Conservation (phyloP, 2,329 filamentous ascomycete species). For the Clarireedia hainanense region DNA sequence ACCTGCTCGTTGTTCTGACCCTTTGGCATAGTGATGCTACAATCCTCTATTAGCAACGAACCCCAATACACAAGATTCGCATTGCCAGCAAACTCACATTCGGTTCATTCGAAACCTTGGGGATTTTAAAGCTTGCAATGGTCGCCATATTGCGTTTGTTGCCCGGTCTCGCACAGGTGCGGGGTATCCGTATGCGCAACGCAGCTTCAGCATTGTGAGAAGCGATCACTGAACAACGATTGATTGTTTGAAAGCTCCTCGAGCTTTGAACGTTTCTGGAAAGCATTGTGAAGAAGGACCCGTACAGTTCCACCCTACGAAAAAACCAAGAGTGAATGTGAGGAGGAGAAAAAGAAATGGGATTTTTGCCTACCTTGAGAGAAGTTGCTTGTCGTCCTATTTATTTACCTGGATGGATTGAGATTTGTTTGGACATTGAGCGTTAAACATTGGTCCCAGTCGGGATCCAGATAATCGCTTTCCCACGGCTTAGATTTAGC, state of each 20-base stretch:
- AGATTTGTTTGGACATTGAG: no score
- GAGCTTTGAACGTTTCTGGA: slow-evolving; percentile 17
- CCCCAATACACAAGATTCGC: not conserved
- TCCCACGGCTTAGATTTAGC: not conserved
- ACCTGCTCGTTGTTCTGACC: slow-evolving; percentile 68
- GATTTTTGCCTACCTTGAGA: not conserved
- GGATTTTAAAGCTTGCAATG: slow-evolving; percentile 78
- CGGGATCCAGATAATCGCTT: not conserved
- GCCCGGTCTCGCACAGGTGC: slow-evolving; percentile 10
- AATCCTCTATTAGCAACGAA: slow-evolving; percentile 9
- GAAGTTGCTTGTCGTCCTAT: not conserved
- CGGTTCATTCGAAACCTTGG: slow-evolving; percentile 84
- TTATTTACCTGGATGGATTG: not conserved
- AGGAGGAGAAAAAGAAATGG: not conserved
- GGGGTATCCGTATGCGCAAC: slow-evolving; percentile 18
- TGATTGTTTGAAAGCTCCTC: slow-evolving; percentile 18
- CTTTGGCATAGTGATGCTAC: slow-evolving; percentile 84
- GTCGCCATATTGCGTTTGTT: slow-evolving; percentile 21
- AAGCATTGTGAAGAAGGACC: slow-evolving; percentile 2
- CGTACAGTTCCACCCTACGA: not conserved
- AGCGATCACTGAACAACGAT: slow-evolving; percentile 13
- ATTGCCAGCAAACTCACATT: slow-evolving; percentile 58
- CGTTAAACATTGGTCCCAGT: no score
- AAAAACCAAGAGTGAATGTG: not conserved
- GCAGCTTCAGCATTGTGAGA: slow-evolving; percentile 12